These are phyloP conservation scores for Royoungia palumana DNA, from an alignment of 768 basidiomycete species.

Conservation along the genomic window DNA sequence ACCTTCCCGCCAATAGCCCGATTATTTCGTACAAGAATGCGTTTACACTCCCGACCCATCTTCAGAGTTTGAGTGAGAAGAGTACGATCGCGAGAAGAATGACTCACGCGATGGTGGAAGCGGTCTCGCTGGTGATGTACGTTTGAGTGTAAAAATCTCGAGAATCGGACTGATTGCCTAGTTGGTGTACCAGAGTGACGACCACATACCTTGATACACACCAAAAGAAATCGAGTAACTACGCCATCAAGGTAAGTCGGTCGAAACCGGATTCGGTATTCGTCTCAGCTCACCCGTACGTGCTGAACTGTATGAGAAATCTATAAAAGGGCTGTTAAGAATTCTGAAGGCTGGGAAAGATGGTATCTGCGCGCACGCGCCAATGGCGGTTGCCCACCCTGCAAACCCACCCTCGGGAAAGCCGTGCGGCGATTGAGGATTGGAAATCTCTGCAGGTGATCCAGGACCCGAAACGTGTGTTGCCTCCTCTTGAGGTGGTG, in stretches of 20 bases:
- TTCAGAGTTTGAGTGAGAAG: constrained; percentile 7
- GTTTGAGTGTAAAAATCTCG: constrained; percentile 39
- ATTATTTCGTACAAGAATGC: constrained; percentile 43
- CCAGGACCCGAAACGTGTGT: neutral
- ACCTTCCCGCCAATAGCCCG: constrained; percentile 45
- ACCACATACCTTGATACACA: constrained; percentile 39
- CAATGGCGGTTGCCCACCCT: constrained; percentile 31
- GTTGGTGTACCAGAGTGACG: neutral
- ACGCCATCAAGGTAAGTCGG: neutral
- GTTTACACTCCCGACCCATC: constrained; percentile 50
- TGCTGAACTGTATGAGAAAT: constrained; percentile 39
- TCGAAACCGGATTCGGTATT: neutral
- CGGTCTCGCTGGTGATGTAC: constrained; percentile 35
- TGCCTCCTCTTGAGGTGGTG: neutral
- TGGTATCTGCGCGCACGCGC: constrained; percentile 23
- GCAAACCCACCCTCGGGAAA: constrained; percentile 29
- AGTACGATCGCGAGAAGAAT: neutral
- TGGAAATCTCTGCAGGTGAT: neutral
- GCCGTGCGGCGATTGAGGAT: neutral
- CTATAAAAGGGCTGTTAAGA: constrained; percentile 15
- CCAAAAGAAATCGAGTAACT: constrained; percentile 41
- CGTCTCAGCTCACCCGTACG: constrained; percentile 30
- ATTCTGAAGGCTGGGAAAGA: too few relatives aligned
- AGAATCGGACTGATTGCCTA: neutral
- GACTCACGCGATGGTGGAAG: constrained; percentile 41